Evolutionary conservation across 495 filamentous ascomycete species (phyloP), one percentile per base, ranked within the genome.

Genomic region (Penicillium roqueforti): DNA sequence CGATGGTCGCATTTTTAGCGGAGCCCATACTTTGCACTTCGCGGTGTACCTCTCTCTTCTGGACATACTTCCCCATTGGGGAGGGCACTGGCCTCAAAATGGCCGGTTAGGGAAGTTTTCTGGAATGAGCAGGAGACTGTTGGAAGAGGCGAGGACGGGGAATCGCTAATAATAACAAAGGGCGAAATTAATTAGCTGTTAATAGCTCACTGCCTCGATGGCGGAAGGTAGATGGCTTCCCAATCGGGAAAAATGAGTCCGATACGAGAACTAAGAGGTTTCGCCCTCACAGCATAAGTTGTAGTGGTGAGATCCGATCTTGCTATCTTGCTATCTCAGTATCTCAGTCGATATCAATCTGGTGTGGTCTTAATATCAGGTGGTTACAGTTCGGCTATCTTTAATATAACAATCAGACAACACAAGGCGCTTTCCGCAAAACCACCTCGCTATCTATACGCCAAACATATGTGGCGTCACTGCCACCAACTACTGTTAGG

Each of bases 1-100:
- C 40, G 22, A 52, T 52, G 50, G 50, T 44, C 8, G 28, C 50
- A 36, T 22, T 44, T 28, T 22, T n/a, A 20, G 51, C 51, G 51
- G 51, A 31, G 51, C 32, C 36, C 22, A 37, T 39, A 54, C 41
- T 47, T 54, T 47, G 31, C 29, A 19, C 25, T 29, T 44, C 18
- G 16, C n/a, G 40, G 50, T 51, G 38, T 51, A n/a, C 46, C n/a
- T 19, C n/a, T 29, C 16, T 16, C 36, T 34, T 40, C 32, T 42
- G 38, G 50, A 52, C 13, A 44, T 43, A 20, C n/a, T 44, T 36
- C 32, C 36, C 29, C 20, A 26, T 16, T 31, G 29, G 23, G 23
- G 34, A 38, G 22, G 3, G 50, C 50, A 43, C 40, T 52, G 50
- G 39, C 50, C 50, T 52, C 28, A 44, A 25, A 18, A 25, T 44